Base-by-base conservation (phyloP, 2,329 filamentous ascomycete genomes). In the Colletotrichum sansevieriae region DNA sequence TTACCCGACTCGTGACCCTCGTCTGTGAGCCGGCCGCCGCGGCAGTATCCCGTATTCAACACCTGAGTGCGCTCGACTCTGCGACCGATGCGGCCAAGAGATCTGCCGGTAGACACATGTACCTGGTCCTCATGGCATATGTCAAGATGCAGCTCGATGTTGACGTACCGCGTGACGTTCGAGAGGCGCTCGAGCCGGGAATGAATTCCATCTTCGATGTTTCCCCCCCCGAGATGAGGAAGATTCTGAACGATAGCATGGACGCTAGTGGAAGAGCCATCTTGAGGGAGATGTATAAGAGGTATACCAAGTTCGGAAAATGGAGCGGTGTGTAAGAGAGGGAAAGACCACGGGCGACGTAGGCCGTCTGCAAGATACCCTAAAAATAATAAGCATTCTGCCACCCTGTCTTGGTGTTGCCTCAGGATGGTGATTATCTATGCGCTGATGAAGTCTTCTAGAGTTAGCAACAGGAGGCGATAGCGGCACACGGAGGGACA, bases 251-350 rank as follows among this genome's bases (percentile, higher is more conserved):
- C 72, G 88, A 91, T 71, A 83, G 82, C 33, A 82, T 91, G 78
- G 88, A 91, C 74, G 81, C 79, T 3, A 87, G 84, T 71, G 88
- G 88, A 7, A 80, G 89, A 69, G 88, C 85, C 1, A 83, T 91
- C 33, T 83, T 90, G 76, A 82, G 82, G 71, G 84, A 86, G 68
- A 80, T 90, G 81, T 90, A 85, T 71, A 86, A 83, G 74, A 81
- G 85, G 76, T 91, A 88, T 75, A 82, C 82, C 75, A 87, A 84
- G 77, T 90, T 90, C 80, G 88, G 88, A 47, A 90, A 89, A 80
- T 90, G 88, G 88, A 88, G 79, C 59, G 87, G 87, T 39, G 83
- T 89, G 25, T 88, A 81, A 77, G 72, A 59, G 29, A 13, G 10
- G 20, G 20, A 7, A 12, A 18, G 35, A 3, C 13, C 13, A 10